Evolutionary conservation across 345 rosid genomes (phyloP).

Genomic region (Bruguiera sexangula): DNA sequence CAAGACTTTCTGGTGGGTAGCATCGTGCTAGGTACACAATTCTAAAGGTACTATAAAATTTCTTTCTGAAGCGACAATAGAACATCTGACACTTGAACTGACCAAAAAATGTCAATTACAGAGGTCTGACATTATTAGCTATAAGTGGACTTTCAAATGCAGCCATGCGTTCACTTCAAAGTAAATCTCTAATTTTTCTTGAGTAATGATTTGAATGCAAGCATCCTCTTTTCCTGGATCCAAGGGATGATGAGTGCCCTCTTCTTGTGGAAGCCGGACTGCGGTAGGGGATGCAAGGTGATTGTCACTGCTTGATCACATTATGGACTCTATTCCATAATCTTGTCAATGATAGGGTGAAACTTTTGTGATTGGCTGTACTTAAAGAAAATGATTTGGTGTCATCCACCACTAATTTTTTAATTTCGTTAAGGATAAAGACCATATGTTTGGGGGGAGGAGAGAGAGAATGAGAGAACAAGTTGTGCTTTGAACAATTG

Average conservation of each 20-base stretch:
- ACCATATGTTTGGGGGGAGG: not conserved
- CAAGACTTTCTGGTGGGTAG: slow-evolving; percentile 11
- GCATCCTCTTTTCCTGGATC: slow-evolving; percentile 7
- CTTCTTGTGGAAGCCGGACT: not conserved
- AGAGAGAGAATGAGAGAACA: slow-evolving; percentile 10
- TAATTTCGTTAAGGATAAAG: slow-evolving; percentile 15
- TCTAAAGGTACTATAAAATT: slow-evolving; percentile 16
- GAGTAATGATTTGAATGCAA: slow-evolving; percentile 1
- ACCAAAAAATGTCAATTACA: slow-evolving; percentile 24
- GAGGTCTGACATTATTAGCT: slow-evolving; percentile 12
- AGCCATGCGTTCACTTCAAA: slow-evolving; percentile 11
- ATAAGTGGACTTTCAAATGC: slow-evolving; percentile 10
- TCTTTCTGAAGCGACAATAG: slow-evolving; percentile 22
- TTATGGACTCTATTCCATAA: not conserved
- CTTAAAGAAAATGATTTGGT: slow-evolving; percentile 27
- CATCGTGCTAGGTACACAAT: not conserved
- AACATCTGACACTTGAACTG: slow-evolving; percentile 23
- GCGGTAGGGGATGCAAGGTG: not conserved
- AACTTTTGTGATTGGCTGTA: slow-evolving; percentile 24
- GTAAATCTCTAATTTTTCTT: slow-evolving; percentile 4
- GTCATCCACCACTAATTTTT: slow-evolving; percentile 30
- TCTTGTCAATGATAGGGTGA: slow-evolving; percentile 17
- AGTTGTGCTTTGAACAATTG: slow-evolving; percentile 32
- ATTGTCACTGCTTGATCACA: not conserved
- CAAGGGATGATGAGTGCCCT: not conserved